A percentile compares a stretch with the other conserved stretches of the same genome.
phyloP scores from a whole-genome alignment of 1,139 yeast species.

The Trichomonascaceae sp. region DNA sequence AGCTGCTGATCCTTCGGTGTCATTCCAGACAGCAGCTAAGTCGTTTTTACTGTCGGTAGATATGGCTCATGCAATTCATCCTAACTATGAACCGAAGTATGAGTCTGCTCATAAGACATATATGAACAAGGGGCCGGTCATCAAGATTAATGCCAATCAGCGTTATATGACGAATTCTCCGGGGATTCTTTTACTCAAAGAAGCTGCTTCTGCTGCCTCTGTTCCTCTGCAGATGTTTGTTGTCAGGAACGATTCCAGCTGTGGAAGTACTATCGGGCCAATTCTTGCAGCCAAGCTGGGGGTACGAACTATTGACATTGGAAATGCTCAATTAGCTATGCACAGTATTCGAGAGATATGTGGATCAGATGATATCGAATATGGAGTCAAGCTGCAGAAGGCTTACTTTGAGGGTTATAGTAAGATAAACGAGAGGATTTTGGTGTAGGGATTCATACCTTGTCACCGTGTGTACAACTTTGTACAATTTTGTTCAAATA shows the following conservation, averaged over 20 bases:
- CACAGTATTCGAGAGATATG: conserved; percentile 94
- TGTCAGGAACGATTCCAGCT: conserved; percentile 84
- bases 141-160: conserved; percentile 91
- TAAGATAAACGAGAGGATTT: conserved; percentile 21
- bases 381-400: conserved; percentile 55
- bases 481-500: not conserved
- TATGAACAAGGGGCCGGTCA: conserved; percentile 84
- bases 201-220: conserved; percentile 57
- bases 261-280: conserved; percentile 97
- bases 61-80: conserved; percentile 96
- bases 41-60: conserved; percentile 90
- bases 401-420: conserved; percentile 45
- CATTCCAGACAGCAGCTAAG: conserved; percentile 62
- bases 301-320: conserved; percentile 81
- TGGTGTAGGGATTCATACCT: too few species aligned
- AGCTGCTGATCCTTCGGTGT: conserved; percentile 29
- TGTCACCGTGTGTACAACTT: not conserved
- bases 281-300: conserved; percentile 85
- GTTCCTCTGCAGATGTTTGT: conserved; percentile 63
- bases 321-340: conserved; percentile 93
- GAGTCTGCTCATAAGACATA: conserved; percentile 76
- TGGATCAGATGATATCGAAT: conserved; percentile 67
- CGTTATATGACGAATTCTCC: conserved; percentile 91
- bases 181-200: conserved; percentile 73
- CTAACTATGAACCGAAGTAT: conserved; percentile 73